These are phyloP conservation scores for Umbilicaria muhlenbergii DNA, from an alignment of 495 filamentous ascomycete species.

Conservation along the genomic window DNA sequence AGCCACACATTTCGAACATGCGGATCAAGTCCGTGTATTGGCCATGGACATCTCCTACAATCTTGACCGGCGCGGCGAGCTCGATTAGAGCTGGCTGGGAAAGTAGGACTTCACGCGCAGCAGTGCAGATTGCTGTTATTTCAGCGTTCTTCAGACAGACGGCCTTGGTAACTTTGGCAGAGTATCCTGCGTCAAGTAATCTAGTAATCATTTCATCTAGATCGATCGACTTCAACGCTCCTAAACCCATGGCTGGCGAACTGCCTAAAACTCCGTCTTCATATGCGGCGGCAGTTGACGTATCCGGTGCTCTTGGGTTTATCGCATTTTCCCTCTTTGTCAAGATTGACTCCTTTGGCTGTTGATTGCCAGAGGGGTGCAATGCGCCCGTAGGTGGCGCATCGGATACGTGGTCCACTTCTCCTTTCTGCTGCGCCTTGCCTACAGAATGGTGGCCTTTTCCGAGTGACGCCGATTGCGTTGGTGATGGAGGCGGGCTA, in stretches of 20 bases:
- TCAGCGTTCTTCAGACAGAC: constrained; percentile 96
- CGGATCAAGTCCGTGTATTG: constrained; percentile 96
- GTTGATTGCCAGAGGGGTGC: constrained; percentile 28
- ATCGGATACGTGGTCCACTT: constrained; percentile 95
- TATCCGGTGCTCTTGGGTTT: constrained; percentile 27
- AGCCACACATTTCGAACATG: constrained; percentile 99
- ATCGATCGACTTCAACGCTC: constrained; percentile 78
- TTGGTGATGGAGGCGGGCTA: constrained; percentile 78
- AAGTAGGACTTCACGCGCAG: constrained; percentile 75
- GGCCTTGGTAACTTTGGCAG: constrained; percentile 91
- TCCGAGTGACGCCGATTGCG: constrained; percentile 64
- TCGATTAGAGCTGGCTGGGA: constrained; percentile 86
- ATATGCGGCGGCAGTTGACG: constrained; percentile 5
- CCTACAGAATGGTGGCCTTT: constrained; percentile 62
- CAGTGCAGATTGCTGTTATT: constrained; percentile 80
- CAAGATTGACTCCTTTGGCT: constrained; percentile 64
- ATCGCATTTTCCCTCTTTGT: constrained; percentile 55
- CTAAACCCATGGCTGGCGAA: constrained; percentile 39
- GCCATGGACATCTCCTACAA: constrained; percentile 95
- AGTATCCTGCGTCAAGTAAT: constrained; percentile 86
- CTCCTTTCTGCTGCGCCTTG: constrained; percentile 68
- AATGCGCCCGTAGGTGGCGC: constrained; percentile 54
- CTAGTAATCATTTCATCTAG: constrained; percentile 95
- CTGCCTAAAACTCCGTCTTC: constrained; percentile 15
- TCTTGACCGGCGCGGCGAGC: constrained; percentile 92